Percentiles rank a stretch among this genome's conserved stretches.
phyloP scores from a whole-genome alignment of 2,329 filamentous ascomycete genomes.

The Fusarium cicatricum region DNA sequence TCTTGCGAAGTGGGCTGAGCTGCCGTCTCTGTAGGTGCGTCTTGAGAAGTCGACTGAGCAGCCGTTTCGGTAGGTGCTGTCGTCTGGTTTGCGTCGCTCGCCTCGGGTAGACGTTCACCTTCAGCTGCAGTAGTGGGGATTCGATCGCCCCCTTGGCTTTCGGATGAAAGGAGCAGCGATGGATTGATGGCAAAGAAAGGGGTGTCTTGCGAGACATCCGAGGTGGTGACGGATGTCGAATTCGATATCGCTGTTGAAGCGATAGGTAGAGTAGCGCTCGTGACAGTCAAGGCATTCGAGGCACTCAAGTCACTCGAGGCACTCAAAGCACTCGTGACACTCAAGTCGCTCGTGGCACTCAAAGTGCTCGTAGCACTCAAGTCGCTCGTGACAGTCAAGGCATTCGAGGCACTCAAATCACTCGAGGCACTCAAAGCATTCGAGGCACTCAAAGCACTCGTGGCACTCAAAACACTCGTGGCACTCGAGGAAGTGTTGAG shows the following conservation, averaged over 20 bases:
- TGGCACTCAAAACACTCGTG: not conserved
- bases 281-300: not conserved
- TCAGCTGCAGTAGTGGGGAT: conserved; percentile 19
- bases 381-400: not conserved
- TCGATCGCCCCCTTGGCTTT: conserved; percentile 12
- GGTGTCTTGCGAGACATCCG: conserved; percentile 11
- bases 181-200: conserved; percentile 24
- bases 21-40: not conserved
- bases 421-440: too few species aligned
- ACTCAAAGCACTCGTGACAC: too few species aligned
- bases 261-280: conserved; percentile 5
- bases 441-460: not conserved
- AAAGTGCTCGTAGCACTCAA: not conserved
- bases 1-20: conserved; percentile 1
- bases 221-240: conserved; percentile 8
- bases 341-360: not conserved
- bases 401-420: not conserved
- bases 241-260: conserved; percentile 22
- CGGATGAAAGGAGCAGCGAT: conserved; percentile 20
- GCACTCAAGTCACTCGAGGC: not conserved
- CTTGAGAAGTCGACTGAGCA: conserved; percentile 5
- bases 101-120: conserved; percentile 17
- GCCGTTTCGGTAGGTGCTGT: conserved; percentile 1
- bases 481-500: conserved; percentile 18
- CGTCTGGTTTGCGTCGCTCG: conserved; percentile 17